A percentile compares a stretch with the other conserved stretches of the same genome.
Evolutionary conservation across 192 early-diverging fungal species (phyloP).

Genomic region (Mortierella hygrophila): DNA sequence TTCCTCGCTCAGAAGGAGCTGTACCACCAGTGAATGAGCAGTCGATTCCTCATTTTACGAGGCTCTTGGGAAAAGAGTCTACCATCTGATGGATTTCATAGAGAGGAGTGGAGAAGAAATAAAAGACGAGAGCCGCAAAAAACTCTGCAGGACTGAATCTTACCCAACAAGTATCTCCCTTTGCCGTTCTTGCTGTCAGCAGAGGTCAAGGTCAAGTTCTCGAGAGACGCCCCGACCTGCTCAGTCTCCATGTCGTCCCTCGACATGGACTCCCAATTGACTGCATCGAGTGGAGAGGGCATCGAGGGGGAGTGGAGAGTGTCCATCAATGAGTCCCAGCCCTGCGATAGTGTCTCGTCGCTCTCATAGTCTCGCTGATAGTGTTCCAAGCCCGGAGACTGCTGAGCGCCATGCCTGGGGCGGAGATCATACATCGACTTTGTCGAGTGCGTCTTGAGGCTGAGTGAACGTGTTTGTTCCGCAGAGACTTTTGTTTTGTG

Average conservation of each 20-base stretch:
- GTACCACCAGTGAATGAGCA: not conserved
- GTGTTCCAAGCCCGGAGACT: slow-evolving; percentile 24
- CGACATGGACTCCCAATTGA: slow-evolving; percentile 11
- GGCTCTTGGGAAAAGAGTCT: slow-evolving; percentile 2
- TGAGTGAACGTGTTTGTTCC: slow-evolving; percentile 32
- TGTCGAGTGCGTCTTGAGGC: slow-evolving; percentile 39
- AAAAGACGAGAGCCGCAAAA: not conserved
- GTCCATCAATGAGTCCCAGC: slow-evolving; percentile 49
- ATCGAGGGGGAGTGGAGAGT: slow-evolving; percentile 37
- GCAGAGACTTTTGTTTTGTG: slow-evolving; percentile 9
- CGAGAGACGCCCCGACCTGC: not conserved
- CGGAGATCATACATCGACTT: slow-evolving; percentile 55
- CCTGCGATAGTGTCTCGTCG: slow-evolving; percentile 41
- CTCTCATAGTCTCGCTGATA: slow-evolving; percentile 27
- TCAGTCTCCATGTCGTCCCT: slow-evolving; percentile 20
- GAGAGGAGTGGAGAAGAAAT: not conserved
- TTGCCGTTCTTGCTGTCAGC: slow-evolving; percentile 35
- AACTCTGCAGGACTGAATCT: not conserved
- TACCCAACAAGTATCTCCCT: slow-evolving; percentile 46
- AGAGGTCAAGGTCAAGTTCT: not conserved
- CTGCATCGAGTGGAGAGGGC: slow-evolving; percentile 13
- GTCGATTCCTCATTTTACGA: not conserved
- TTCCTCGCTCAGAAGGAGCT: not conserved
- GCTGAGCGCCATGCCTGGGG: slow-evolving; percentile 33
- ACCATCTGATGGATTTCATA: not conserved